Evolutionary conservation across 805 yeast genomes (phyloP), one percentile per base, ranked within the genome.

Genomic region (Wickerhamomyces alni): DNA sequence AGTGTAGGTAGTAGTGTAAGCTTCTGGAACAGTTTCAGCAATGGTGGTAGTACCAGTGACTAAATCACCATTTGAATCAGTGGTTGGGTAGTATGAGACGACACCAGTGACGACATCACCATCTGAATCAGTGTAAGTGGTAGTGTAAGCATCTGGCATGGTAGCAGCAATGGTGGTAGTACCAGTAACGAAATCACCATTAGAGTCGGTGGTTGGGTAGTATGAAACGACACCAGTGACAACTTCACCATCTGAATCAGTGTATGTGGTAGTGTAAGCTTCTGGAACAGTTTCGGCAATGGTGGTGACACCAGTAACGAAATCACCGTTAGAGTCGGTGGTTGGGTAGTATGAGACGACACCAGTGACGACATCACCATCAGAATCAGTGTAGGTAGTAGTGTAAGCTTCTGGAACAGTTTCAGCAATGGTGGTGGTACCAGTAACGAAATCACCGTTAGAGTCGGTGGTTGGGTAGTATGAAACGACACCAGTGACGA

Each of bases 401-500:
- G 24, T 21, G 24, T 21, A 21, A 6, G 6, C 24, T 21, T 21
- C 24, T 21, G 24, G 29, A 12, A 17, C 24, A 21, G 24, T 21
- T 6, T 21, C 9, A 21, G 24, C 24, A 9, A 7, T 7, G 9
- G 24, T 21, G 24, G 24, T 21, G 9, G 34, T 31, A 18, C 21
- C 34, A 31, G 34, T 19, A 19, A n/a, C 34, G 13, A 19, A 13
- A n/a, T 17, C 12, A 19, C 24, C 17, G 11, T 11, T n/a, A 31
- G 34, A 31, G 13, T 31, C 24, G 16, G 33, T 30, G n/a, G 33
- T 21, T 19, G 34, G 25, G 25, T 19, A 31, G 17, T 36, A 30
- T 12, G 30, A 36, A n/a, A 31, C 25, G 12, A 31, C 17, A 13
- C 34, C 34, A 19, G 34, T 31, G 4, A 5, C 17, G 8, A 26